Evolutionary conservation across 768 basidiomycete species (phyloP).

Genomic region (Boletus tomentosulus): DNA sequence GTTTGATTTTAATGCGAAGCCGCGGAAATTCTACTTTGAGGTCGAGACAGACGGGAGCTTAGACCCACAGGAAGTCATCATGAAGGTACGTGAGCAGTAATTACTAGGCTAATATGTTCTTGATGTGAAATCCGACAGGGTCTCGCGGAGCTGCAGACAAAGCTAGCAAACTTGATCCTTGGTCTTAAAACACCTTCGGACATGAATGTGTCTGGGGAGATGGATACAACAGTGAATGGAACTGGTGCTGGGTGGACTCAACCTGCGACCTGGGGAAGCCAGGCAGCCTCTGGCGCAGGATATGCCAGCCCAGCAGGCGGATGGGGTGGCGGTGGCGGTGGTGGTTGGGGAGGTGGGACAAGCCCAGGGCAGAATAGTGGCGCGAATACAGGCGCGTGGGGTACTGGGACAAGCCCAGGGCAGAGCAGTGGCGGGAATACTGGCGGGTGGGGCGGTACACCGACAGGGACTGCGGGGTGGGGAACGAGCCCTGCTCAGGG

Average conservation of each 20-base stretch:
- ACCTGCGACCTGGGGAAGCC: constrained; percentile 25
- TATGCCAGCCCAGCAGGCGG: constrained; percentile 29
- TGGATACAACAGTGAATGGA: constrained; percentile 31
- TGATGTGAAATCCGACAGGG: constrained; percentile 44
- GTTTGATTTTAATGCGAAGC: constrained; percentile 87
- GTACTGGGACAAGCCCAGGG: constrained; percentile 24
- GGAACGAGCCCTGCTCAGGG: constrained; percentile 33
- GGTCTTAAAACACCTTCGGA: constrained; percentile 66
- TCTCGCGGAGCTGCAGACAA: constrained; percentile 71
- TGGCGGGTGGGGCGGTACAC: constrained; percentile 22
- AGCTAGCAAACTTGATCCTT: constrained; percentile 74
- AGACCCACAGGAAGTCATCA: constrained; percentile 82
- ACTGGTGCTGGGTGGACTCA: constrained; percentile 19
- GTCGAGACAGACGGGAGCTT: constrained; percentile 93
- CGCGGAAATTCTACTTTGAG: constrained; percentile 89
- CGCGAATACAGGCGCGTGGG: constrained; percentile 22
- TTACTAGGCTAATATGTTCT: neutral
- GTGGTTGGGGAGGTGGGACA: constrained; percentile 18
- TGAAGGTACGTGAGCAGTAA: constrained; percentile 53
- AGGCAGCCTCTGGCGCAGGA: constrained; percentile 29
- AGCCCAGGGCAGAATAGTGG: constrained; percentile 24
- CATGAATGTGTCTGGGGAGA: constrained; percentile 44
- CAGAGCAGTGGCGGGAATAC: constrained; percentile 20
- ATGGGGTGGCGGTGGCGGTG: constrained; percentile 22
- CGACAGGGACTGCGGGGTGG: constrained; percentile 23